Evolutionary conservation across 1,284 basidiomycete species (phyloP), one percentile per base, ranked within the genome.

Genomic region (Waitea zeae): DNA sequence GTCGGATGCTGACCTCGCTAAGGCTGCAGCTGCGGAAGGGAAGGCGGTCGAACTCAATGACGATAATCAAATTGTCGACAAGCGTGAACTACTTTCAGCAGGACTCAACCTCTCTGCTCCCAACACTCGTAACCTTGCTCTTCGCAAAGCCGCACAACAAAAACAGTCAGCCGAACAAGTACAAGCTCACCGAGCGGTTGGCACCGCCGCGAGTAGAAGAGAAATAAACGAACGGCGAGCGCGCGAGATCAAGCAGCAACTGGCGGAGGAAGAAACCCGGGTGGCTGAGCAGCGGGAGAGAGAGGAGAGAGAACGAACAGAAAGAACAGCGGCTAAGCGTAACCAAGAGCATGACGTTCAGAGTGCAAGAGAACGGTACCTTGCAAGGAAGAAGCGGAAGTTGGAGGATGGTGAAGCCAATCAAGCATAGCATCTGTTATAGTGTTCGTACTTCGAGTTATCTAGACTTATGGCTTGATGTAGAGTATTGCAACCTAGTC

Each of bases 51-150:
- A 96, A 53, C 61, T 97, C 34, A 98, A 98, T 54, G 95, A 98
- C 52, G 92, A 97, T 46, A 90, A 90, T 47, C 83, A 95, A 53
- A 87, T 98, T 34, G 82, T 99, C 34, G 93, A 98, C 62, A 90
- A 93, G 49, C 80, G 92, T 37, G 83, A 93, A 30, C 62, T 99
- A 6, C 64, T 98, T 28, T 73, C 76, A 20, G 89, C 88, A 3
- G 95, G 95, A 2, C 62, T 99, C 39, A 99, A 99, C 51, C 67
- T 96, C 31, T 68, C 77, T n/a, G 66, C 72, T 20, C 76, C 77
- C 15, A 83, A 86, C 46, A 86, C 82, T 2, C 66, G 81, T 37
- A 62, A 62, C 38, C 52, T 76, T 13, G 64, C 66, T 24, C 48
- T 67, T 41, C 35, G 43, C 3, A 39, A 46, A 9, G 50, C 51